Conservation (phyloP, 2,329 filamentous ascomycete species). For the Sporothrix variecibatus region DNA sequence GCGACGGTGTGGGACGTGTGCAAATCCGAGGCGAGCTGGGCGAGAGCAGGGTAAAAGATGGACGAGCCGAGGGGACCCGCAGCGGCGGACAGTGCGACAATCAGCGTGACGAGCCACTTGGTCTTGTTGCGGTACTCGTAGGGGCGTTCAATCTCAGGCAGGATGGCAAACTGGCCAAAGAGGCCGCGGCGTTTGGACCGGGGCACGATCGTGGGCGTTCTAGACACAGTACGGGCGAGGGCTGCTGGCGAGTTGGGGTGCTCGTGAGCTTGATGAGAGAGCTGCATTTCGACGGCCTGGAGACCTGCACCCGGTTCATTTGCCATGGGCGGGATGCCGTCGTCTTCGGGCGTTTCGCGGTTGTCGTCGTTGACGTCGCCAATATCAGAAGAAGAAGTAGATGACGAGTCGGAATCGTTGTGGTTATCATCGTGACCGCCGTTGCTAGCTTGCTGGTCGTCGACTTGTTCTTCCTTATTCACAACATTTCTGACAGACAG, state of each 20-base stretch:
- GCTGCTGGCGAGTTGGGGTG: conserved; percentile 36
- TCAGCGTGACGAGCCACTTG: conserved; percentile 83
- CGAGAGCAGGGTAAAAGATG: conserved; percentile 77
- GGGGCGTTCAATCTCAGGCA: conserved; percentile 74
- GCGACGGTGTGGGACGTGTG: conserved; percentile 64
- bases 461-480: neutral
- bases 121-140: conserved; percentile 70
- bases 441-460: neutral
- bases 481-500: neutral
- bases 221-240: conserved; percentile 36
- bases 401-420: neutral
- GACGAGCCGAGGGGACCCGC: conserved; percentile 81
- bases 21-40: conserved; percentile 63
- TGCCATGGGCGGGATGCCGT: conserved; percentile 26
- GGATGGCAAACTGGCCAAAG: conserved; percentile 66
- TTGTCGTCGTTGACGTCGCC: conserved; percentile 6
- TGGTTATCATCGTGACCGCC: neutral
- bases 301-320: conserved; percentile 30
- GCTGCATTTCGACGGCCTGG: conserved; percentile 28
- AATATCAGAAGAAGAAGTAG: neutral
- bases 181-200: conserved; percentile 65
- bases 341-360: conserved; percentile 20
- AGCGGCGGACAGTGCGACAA: conserved; percentile 74
- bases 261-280: conserved; percentile 13
- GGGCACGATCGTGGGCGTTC: conserved; percentile 45